Base-by-base conservation (phyloP, 2,329 filamentous ascomycete species). In the Exophiala sideris region DNA sequence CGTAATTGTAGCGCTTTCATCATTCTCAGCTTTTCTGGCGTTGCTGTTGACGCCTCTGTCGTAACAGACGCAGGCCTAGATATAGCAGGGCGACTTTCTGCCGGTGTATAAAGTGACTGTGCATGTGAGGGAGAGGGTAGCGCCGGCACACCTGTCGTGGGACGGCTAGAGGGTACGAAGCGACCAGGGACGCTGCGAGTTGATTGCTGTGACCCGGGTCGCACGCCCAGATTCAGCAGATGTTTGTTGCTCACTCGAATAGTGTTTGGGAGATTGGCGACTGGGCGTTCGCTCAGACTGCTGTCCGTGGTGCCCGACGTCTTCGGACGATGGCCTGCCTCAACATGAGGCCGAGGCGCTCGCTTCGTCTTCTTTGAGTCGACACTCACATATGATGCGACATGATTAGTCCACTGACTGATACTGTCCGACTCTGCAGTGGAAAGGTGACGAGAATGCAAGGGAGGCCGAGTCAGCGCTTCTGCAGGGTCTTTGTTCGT, bases 1-100 rank as follows among this genome's bases (percentile, higher is more conserved):
- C 92, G 82, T 62, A 96, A 72, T 70, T 96, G 88, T 73, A 96
- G 80, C 6, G 94, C 94, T 74, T 95, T 96, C 89, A 96, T 91
- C 59, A 99, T 76, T 50, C 94, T 82, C 57, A 89, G 84, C 74
- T 95, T 97, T 70, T 99, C 94, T 0, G 89, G 89, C 1, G 89
- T 90, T n/a, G 76, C 73, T 9, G 69, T 77, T 64, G 70, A 76
- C 65, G 66, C 47, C 45, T 63, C 60, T 4, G 50, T 52, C 32
- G 51, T 58, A 20, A 56, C 50, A 3, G 62, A 62, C 18, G 53
- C 52, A 20, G 57, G 40, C 42, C 52, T 47, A 14, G 58, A 54
- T n/a, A 50, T 36, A 6, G 55, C 34, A 11, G 51, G 50, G 33
- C 56, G 51, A 50, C 42, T 60, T 48, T 60, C 57, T 10, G 29